These are phyloP conservation scores for Nasturtium officinale DNA, from an alignment of 345 rosid species.

Conservation along the genomic window DNA sequence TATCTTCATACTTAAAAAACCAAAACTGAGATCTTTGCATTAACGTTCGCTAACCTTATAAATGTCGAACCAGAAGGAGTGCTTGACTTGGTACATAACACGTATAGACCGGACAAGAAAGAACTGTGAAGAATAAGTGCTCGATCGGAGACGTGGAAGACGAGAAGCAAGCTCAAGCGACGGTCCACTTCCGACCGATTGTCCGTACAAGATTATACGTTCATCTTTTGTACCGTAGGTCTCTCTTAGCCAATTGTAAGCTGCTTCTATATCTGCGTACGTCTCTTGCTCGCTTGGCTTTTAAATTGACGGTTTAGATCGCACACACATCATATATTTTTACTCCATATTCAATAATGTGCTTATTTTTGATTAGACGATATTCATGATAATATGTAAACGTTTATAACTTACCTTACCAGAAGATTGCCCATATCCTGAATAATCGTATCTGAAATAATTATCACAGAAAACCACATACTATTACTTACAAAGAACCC, in stretches of 20 bases:
- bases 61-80: constrained; percentile 83
- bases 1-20: background rate
- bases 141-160: constrained; percentile 69
- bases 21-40: background rate
- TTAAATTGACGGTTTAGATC: constrained; percentile 14
- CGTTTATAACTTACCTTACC: constrained; percentile 66
- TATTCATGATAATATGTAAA: background rate
- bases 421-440: constrained; percentile 87
- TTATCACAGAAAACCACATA: constrained; percentile 2
- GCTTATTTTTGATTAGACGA: background rate
- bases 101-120: constrained; percentile 73
- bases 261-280: constrained; percentile 89
- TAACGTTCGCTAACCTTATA: constrained; percentile 56
- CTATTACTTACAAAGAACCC: background rate
- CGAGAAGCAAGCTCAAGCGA: constrained; percentile 69
- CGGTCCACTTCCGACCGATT: constrained; percentile 93
- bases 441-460: constrained; percentile 76
- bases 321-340: constrained; percentile 11
- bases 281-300: constrained; percentile 91
- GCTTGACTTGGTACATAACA: constrained; percentile 78
- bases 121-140: constrained; percentile 87
- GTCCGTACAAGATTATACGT: constrained; percentile 79
- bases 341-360: background rate
- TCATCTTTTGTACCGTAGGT: constrained; percentile 64
- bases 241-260: constrained; percentile 66